phyloP scores from a whole-genome alignment of 768 basidiomycete genomes.

The Kwoniella europaea region DNA sequence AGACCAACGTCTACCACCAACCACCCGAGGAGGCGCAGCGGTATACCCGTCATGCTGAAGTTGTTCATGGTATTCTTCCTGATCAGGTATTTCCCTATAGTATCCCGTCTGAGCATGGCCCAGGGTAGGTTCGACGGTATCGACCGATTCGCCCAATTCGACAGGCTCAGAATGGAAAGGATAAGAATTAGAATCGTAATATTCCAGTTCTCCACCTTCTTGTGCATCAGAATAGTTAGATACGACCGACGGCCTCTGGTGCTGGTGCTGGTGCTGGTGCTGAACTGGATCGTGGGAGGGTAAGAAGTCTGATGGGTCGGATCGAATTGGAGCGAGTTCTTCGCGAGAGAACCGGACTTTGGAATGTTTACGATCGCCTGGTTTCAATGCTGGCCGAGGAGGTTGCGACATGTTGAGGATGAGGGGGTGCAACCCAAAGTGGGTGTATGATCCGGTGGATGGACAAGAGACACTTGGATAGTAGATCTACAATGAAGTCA shows the following conservation, averaged over 20 bases:
- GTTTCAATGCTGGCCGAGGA: conserved; percentile 33
- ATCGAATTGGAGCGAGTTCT: conserved; percentile 35
- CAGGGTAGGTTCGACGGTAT: not conserved
- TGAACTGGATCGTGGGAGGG: conserved; percentile 27
- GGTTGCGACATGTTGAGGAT: conserved; percentile 23
- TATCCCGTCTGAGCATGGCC: conserved; percentile 3
- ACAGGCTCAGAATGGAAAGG: conserved; percentile 24
- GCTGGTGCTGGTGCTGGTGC: not conserved
- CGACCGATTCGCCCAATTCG: conserved; percentile 18
- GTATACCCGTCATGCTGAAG: conserved; percentile 24
- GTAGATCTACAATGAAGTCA: too few relatives aligned
- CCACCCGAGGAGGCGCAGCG: conserved; percentile 23
- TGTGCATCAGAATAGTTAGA: conserved; percentile 10
- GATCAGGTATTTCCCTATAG: conserved; percentile 8
- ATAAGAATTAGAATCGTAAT: conserved; percentile 10
- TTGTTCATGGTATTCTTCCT: conserved; percentile 3
- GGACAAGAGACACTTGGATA: not conserved
- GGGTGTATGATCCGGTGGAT: not conserved
- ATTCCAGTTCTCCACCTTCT: not conserved
- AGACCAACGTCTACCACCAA: conserved; percentile 18
- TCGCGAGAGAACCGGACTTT: conserved; percentile 42
- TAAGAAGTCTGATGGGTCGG: conserved; percentile 36
- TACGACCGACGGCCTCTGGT: conserved; percentile 16
- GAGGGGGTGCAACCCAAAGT: not conserved
- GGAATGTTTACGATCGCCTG: conserved; percentile 30